Percentiles rank a stretch among this genome's conserved stretches.
phyloP scores from a whole-genome alignment of 2,329 filamentous ascomycete species.

The Decorospora gaudefroyi region DNA sequence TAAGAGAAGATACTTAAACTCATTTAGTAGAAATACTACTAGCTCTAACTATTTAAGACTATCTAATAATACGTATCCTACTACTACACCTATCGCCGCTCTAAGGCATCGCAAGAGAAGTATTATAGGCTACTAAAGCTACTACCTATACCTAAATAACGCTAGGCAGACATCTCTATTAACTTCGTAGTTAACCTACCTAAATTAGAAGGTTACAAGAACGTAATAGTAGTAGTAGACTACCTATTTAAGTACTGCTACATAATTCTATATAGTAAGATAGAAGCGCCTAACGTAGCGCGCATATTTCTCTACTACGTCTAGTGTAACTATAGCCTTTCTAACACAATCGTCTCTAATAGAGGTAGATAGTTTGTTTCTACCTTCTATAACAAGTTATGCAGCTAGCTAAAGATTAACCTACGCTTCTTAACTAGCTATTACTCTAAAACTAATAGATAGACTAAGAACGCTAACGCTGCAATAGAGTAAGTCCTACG shows the following conservation, averaged over 20 bases:
- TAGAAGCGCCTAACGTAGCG: not conserved
- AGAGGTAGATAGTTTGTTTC: not conserved
- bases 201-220: too few relatives aligned
- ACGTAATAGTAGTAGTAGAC: too few relatives aligned
- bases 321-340: not conserved
- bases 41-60: not conserved
- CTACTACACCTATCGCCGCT: too few relatives aligned
- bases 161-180: too few relatives aligned
- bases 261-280: not conserved
- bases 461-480: not conserved
- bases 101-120: too few relatives aligned
- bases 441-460: not conserved
- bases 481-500: not conserved
- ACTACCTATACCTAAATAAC: too few relatives aligned
- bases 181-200: too few relatives aligned
- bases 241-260: too few relatives aligned
- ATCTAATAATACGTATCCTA: not conserved
- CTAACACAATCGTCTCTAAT: not conserved
- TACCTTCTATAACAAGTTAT: not conserved
- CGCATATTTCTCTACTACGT: not conserved
- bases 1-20: too few relatives aligned
- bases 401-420: too few relatives aligned
- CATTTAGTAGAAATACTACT: not conserved
- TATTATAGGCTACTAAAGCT: too few relatives aligned
- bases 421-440: not conserved